Evolutionary conservation across 257 asterid species (phyloP).

Genomic region (Scutellaria minor): DNA sequence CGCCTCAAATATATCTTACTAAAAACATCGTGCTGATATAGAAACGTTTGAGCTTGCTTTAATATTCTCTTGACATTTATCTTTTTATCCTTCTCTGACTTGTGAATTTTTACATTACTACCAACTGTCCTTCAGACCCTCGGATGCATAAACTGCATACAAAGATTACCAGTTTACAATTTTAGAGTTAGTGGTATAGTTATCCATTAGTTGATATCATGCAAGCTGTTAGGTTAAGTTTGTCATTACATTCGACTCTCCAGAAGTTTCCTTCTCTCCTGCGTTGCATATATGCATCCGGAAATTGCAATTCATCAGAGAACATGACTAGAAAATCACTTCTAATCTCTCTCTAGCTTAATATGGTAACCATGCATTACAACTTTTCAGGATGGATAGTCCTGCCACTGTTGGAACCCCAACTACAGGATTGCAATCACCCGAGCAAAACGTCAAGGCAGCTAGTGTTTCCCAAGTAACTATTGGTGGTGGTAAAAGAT

Average conservation of each 20-base stretch:
- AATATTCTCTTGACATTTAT: neutral
- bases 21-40: neutral
- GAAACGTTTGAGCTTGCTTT: neutral
- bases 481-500: constrained; percentile 36
- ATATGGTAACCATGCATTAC: constrained; percentile 16
- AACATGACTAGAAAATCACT: neutral
- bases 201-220: no score
- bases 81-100: no score
- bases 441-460: constrained; percentile 51
- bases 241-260: neutral
- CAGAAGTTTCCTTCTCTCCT: neutral
- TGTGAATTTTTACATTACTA: constrained; percentile 14
- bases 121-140: neutral
- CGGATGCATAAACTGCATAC: neutral
- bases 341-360: neutral
- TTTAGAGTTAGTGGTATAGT: neutral
- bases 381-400: constrained; percentile 53
- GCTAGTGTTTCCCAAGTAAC: constrained; percentile 48
- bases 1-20: constrained; percentile 2
- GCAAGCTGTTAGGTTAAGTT: neutral
- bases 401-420: constrained; percentile 42
- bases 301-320: neutral
- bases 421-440: constrained; percentile 46
- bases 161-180: neutral
- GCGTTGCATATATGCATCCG: neutral